A percentile compares a stretch with the other conserved stretches of the same genome.
phyloP scores from a whole-genome alignment of 2,329 filamentous ascomycete genomes.

The Fusarium stilboides region DNA sequence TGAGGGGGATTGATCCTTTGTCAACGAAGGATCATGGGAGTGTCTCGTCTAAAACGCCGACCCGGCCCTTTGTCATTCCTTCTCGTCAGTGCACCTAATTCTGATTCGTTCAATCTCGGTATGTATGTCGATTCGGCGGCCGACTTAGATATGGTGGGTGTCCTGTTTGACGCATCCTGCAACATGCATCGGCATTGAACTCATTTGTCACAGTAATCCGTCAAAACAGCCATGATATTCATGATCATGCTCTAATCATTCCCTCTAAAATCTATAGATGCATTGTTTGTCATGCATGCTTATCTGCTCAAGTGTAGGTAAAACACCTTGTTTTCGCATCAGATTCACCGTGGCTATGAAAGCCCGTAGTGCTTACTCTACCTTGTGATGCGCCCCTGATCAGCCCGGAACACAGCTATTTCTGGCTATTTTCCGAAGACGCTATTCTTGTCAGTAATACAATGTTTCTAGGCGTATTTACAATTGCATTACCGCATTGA shows the following conservation, averaged over 20 bases:
- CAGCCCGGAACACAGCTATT: neutral
- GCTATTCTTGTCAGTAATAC: no score
- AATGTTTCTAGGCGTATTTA: no score
- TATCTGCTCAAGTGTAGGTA: neutral
- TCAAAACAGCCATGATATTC: neutral
- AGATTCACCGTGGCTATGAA: neutral
- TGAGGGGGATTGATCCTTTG: conserved; percentile 20
- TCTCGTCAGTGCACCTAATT: neutral
- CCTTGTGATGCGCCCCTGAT: neutral
- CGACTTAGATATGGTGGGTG: neutral
- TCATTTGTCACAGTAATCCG: neutral
- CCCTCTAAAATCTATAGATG: neutral
- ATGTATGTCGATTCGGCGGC: neutral
- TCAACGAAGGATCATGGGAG: conserved; percentile 29
- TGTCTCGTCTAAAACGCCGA: conserved; percentile 29
- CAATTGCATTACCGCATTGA: no score
- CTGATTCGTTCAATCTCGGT: conserved; percentile 21
- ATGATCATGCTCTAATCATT: neutral
- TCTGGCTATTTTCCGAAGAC: neutral
- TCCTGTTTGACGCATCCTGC: conserved; percentile 24
- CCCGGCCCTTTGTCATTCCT: conserved; percentile 22
- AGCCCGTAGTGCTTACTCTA: neutral
- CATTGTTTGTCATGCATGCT: neutral
- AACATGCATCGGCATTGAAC: conserved; percentile 18
- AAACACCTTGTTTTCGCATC: neutral